Evolutionary conservation across 768 basidiomycete genomes (phyloP).

Genomic region (Amylocystis lapponica): DNA sequence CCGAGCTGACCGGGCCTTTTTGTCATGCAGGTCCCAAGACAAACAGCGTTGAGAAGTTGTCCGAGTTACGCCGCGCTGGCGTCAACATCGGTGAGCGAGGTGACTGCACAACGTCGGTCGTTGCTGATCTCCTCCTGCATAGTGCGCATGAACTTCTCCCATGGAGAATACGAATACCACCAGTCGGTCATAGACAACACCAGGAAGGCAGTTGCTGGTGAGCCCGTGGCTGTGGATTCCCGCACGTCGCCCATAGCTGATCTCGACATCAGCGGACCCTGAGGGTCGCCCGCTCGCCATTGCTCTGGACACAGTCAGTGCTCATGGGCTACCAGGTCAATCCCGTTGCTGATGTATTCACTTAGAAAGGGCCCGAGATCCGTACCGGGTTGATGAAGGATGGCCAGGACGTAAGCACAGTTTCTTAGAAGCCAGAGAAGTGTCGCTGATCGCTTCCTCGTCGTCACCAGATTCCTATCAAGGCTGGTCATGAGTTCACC

Average conservation of each 20-base stretch:
- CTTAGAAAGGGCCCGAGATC: conserved; percentile 98
- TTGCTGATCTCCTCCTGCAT: conserved; percentile 3
- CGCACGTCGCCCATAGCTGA: conserved; percentile 7
- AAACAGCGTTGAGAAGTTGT: conserved; percentile 85
- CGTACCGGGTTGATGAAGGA: conserved; percentile 91
- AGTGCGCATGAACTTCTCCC: conserved; percentile 99
- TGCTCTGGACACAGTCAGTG: conserved; percentile 88
- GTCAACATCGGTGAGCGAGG: conserved; percentile 87
- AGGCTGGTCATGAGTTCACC: conserved; percentile 91
- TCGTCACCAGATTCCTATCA: conserved; percentile 61
- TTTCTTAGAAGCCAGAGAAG: no score
- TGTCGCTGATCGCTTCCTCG: conserved; percentile 2
- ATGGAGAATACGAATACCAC: conserved; percentile 98
- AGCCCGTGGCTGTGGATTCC: conserved; percentile 18
- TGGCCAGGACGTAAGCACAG: conserved; percentile 68
- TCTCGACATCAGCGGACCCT: conserved; percentile 45
- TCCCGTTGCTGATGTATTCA: not conserved
- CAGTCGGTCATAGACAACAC: conserved; percentile 99
- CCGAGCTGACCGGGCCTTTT: not conserved
- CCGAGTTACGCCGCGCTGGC: conserved; percentile 80
- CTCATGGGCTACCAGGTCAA: not conserved
- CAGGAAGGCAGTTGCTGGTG: conserved; percentile 76
- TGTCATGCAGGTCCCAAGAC: conserved; percentile 75
- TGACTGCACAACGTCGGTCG: not conserved
- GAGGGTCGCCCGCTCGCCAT: conserved; percentile 91